Evolutionary conservation across 2,329 filamentous ascomycete genomes (phyloP).

Genomic region (Cordyceps fumosorosea): DNA sequence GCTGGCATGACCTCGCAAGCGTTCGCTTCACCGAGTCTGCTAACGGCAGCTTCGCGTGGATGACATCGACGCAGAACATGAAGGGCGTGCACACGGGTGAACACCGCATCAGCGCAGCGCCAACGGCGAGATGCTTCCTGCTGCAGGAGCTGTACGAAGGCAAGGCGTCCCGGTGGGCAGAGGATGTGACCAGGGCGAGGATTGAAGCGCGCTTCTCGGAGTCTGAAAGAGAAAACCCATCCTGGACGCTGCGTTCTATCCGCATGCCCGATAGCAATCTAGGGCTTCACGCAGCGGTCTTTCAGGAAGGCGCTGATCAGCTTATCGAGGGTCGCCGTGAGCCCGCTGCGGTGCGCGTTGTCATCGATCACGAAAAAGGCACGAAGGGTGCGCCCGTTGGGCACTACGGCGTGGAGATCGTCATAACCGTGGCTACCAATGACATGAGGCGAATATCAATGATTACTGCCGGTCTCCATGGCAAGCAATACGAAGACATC

Average conservation of each 20-base stretch:
- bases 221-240: conserved; percentile 69
- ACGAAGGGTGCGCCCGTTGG: conserved; percentile 60
- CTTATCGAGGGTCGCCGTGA: conserved; percentile 58
- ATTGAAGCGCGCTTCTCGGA: conserved; percentile 82
- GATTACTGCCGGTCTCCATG: conserved; percentile 57
- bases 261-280: conserved; percentile 55
- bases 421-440: conserved; percentile 53
- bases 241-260: conserved; percentile 72
- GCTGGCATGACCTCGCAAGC: conserved; percentile 63
- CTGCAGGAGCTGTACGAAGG: conserved; percentile 72
- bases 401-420: conserved; percentile 65
- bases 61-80: conserved; percentile 58
- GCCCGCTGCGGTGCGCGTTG: conserved; percentile 62
- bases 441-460: conserved; percentile 45
- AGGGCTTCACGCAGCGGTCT: conserved; percentile 59
- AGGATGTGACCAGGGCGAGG: conserved; percentile 80
- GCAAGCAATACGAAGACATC: conserved; percentile 66
- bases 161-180: conserved; percentile 67
- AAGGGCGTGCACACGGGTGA: conserved; percentile 45
- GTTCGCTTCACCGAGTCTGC: conserved; percentile 67
- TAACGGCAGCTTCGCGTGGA: conserved; percentile 59
- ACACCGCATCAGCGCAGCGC: conserved; percentile 35
- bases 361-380: conserved; percentile 64
- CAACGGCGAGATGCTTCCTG: conserved; percentile 61
- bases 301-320: conserved; percentile 60